These are phyloP conservation scores for Geoglossum cookeanum DNA, from an alignment of 2,329 filamentous ascomycete genomes.

Conservation along the genomic window DNA sequence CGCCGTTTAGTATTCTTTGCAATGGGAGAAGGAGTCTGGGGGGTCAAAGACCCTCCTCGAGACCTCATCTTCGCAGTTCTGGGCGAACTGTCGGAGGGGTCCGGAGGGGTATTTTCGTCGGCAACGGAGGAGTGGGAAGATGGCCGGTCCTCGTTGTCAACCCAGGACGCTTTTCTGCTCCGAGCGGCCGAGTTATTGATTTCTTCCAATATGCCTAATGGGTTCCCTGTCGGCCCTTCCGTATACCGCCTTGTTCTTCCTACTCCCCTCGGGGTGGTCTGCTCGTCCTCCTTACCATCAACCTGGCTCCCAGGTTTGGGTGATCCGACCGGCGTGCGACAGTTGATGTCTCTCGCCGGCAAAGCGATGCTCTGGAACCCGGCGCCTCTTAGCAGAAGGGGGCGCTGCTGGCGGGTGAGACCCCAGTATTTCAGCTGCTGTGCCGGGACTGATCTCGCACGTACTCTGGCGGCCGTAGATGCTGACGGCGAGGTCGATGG, in stretches of 20 bases:
- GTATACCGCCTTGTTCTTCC: neutral
- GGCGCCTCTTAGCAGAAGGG: neutral
- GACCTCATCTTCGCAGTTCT: neutral
- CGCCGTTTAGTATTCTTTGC: neutral
- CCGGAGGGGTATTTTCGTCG: neutral
- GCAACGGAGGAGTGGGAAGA: neutral
- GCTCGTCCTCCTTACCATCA: neutral
- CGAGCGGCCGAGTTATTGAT: neutral
- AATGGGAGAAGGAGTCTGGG: conserved; percentile 1
- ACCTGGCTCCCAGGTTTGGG: neutral
- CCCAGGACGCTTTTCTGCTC: neutral
- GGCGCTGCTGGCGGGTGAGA: neutral
- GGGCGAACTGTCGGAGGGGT: neutral
- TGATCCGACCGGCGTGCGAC: neutral
- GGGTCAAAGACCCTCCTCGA: neutral
- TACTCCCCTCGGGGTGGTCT: neutral
- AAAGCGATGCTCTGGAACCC: neutral
- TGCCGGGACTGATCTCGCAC: neutral
- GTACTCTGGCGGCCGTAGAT: neutral
- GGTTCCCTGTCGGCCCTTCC: neutral
- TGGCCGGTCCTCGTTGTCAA: neutral
- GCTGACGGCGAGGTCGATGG: neutral
- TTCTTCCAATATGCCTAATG: neutral
- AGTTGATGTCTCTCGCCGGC: neutral
- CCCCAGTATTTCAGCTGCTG: neutral